These are phyloP conservation scores for slime mould (Dictyostelium discoideum) DNA, from an alignment of 78 protist genomes.

Conservation along the genomic window DNA sequence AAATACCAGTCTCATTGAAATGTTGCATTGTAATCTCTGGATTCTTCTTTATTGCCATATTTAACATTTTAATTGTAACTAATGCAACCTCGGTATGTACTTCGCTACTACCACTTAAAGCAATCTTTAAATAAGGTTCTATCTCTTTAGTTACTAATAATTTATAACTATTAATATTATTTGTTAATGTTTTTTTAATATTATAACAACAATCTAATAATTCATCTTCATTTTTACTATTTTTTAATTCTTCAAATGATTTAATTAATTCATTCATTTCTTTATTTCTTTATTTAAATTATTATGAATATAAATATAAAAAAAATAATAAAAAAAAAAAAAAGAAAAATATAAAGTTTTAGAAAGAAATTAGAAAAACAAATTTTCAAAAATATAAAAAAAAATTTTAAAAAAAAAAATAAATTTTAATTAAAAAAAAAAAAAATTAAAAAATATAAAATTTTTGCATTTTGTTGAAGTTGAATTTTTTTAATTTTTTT, in stretches of 20 bases:
- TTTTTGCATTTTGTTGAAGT: background rate
- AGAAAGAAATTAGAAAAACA: too few relatives aligned
- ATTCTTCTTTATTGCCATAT: background rate
- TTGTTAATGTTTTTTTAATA: background rate
- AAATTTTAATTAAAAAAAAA: background rate
- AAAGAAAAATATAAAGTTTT: too few relatives aligned
- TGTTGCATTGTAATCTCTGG: background rate
- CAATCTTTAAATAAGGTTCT: background rate
- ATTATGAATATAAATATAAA: background rate
- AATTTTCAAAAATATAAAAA: too few relatives aligned
- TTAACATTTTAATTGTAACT: background rate
- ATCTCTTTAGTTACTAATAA: background rate
- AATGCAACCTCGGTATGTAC: background rate
- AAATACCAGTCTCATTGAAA: background rate
- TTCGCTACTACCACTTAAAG: background rate
- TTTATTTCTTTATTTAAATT: background rate
- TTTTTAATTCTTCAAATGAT: background rate
- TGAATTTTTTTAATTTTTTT: background rate
- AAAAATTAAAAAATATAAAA: background rate
- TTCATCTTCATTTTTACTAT: conserved; percentile 7
- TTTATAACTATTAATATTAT: too few relatives aligned
- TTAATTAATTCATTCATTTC: background rate
- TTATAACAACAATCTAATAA: conserved; percentile 3
- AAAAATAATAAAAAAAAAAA: background rate
- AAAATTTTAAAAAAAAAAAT: too few relatives aligned